Conservation (phyloP, 176 grass and related monocot genomes). For the sorghum (Sorghum bicolor) region Sorghum_bicolor_NCBIv3 NC_012877.2:55923501-55924000, state of each 20-base stretch:
- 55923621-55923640: conserved; percentile 40
- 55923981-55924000: conserved; percentile 47
- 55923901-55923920: conserved; percentile 66
- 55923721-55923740: conserved; percentile 49
- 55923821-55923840: conserved; percentile 56
- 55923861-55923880: conserved; percentile 56
- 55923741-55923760: conserved; percentile 63
- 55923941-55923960: conserved; percentile 61
- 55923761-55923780: conserved; percentile 63
- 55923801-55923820: conserved; percentile 38
- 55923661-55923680: conserved; percentile 64
- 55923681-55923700: conserved; percentile 71
- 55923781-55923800: conserved; percentile 59
- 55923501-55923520: conserved; percentile 38
- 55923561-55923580: conserved; percentile 26
- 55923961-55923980: conserved; percentile 52
- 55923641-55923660: conserved; percentile 73
- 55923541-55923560: conserved; percentile 37
- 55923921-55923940: conserved; percentile 64
- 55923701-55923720: conserved; percentile 51
- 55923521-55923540: conserved; percentile 58
- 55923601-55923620: conserved; percentile 49
- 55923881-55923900: conserved; percentile 70
- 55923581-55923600: conserved; percentile 40
- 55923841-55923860: conserved; percentile 56